Evolutionary conservation across 2,329 filamentous ascomycete genomes (phyloP).

Genomic region (Truncatella angustata): DNA sequence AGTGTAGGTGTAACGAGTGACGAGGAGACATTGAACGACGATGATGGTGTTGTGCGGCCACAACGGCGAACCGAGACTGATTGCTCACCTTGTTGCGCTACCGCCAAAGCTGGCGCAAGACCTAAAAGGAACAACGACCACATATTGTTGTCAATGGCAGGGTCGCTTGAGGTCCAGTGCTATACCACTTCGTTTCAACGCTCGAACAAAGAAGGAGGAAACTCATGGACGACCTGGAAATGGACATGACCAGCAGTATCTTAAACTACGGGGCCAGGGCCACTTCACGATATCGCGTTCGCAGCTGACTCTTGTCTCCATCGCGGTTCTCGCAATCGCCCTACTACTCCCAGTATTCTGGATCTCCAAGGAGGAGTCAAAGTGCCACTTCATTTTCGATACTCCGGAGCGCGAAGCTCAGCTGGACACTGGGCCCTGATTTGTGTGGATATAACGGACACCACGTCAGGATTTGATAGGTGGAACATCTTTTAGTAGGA

Average conservation of each 20-base stretch:
- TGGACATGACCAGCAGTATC: background rate
- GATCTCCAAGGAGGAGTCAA: background rate
- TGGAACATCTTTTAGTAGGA: background rate
- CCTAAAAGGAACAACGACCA: background rate
- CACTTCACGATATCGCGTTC: background rate
- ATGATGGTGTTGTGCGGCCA: background rate
- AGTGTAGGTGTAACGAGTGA: background rate
- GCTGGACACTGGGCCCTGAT: background rate
- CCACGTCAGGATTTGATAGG: background rate
- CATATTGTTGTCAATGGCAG: background rate
- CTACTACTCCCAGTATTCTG: background rate
- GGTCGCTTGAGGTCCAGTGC: background rate
- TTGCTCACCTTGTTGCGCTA: constrained; percentile 6
- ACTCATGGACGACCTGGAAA: background rate
- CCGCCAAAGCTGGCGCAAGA: background rate
- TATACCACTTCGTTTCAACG: background rate
- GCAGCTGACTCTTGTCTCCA: background rate
- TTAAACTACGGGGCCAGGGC: background rate
- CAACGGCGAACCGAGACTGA: constrained; percentile 1
- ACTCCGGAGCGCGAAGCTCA: background rate
- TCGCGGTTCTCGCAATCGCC: background rate
- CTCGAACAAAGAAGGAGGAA: background rate
- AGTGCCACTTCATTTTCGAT: background rate
- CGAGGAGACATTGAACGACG: background rate
- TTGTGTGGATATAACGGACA: background rate